Evolutionary conservation across 768 basidiomycete species (phyloP), one percentile per base, ranked within the genome.

Genomic region (Sarcodon sp.): DNA sequence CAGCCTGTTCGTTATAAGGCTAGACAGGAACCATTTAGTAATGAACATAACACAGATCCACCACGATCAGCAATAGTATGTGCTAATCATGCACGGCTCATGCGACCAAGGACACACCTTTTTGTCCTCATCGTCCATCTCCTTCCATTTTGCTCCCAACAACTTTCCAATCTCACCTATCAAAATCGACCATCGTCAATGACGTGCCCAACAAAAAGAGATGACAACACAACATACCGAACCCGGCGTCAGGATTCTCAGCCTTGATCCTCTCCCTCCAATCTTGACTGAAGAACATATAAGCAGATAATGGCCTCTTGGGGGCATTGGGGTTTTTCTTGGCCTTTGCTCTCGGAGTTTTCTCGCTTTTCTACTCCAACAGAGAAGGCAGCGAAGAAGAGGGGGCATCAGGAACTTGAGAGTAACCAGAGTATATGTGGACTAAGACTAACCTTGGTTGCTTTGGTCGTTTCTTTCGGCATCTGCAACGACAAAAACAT

Each of bases 271-370:
- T 79, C 67, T 93, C 87, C 61, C 93, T 78, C 87, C 89, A 86
- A 65, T 91, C 93, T 65, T 92, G 87, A 57, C 80, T 83, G 76
- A 97, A 98, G 84, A 92, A 92, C 94, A 98, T 96, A 72, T 96
- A 98, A 36, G 94, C 91, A 32, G 92, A 96, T 43, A 96, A 75
- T 0, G 89, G 86, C 47, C 92, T 80, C 71, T 97, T 96, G 52
- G 90, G 91, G 41, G 83, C 79, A 65, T 85, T 84, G 52, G 77
- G 78, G 63, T 90, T 82, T 67, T 88, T 90, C 68, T 84, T 79
- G 51, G 65, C 64, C 61, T 79, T 80, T 54, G 72, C 60, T 15
- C 58, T 66, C 35, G 69, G 52, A 15, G 71, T 68, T 56, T 79
- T 80, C 57, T 83, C 82, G 18, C 74, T 71, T 68, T 85, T 85